phyloP scores from a whole-genome alignment of 352 stramenopile species.

The Phytophthora pinifolia region DNA sequence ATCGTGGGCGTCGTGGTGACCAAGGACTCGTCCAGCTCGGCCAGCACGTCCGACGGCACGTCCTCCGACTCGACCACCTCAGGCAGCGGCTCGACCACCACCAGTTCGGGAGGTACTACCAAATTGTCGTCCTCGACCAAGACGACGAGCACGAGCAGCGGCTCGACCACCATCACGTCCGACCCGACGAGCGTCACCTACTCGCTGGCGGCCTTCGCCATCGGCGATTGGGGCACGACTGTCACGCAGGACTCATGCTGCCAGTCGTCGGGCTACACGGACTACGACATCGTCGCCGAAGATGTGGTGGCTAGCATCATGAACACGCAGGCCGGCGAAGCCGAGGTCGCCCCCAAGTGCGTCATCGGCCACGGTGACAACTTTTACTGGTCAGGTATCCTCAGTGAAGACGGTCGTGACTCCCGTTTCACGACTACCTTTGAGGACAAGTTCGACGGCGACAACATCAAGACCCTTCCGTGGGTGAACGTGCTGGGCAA shows the following conservation, averaged over 20 bases:
- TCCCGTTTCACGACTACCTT: conserved; percentile 62
- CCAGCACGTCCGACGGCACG: conserved; percentile 26
- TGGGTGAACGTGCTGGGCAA: conserved; percentile 73
- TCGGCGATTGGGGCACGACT: conserved; percentile 76
- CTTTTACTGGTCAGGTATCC: conserved; percentile 71
- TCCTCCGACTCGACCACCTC: conserved; percentile 19
- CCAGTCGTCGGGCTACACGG: conserved; percentile 52
- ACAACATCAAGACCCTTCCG: conserved; percentile 48
- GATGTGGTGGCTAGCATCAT: conserved; percentile 58
- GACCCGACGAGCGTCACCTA: conserved; percentile 38
- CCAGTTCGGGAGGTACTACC: conserved; percentile 21
- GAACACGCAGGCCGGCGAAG: conserved; percentile 42
- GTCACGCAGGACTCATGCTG: conserved; percentile 65
- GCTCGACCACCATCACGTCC: conserved; percentile 33
- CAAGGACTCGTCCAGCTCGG: conserved; percentile 24
- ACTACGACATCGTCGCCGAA: conserved; percentile 65
- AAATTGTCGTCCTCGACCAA: conserved; percentile 25
- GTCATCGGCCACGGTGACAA: conserved; percentile 69
- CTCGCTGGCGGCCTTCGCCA: conserved; percentile 60
- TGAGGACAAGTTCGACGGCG: conserved; percentile 54
- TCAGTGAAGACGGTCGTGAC: conserved; percentile 38
- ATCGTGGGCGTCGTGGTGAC: conserved; percentile 45
- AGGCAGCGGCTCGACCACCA: conserved; percentile 9
- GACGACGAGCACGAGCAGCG: conserved; percentile 26
- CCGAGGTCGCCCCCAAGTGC: conserved; percentile 47